Evolutionary conservation across 768 basidiomycete genomes (phyloP).

Genomic region (Porphyrellus cyaneotinctus): DNA sequence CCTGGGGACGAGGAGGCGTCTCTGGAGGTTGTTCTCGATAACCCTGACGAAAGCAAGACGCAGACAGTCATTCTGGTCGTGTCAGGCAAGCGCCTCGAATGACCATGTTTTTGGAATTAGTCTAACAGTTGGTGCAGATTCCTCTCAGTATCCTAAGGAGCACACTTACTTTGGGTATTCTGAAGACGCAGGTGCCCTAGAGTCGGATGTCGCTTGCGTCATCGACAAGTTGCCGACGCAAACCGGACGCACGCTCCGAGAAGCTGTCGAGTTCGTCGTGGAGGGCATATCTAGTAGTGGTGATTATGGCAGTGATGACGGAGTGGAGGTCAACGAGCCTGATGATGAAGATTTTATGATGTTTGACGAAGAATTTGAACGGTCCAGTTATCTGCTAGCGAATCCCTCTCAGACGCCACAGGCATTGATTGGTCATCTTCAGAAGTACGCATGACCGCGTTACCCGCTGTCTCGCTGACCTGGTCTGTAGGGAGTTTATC

Average conservation of each 20-base stretch:
- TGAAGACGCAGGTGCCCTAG: conserved; percentile 39
- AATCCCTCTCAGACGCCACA: not conserved
- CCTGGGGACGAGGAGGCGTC: conserved; percentile 62
- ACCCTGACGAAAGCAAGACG: not conserved
- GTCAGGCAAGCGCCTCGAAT: conserved; percentile 38
- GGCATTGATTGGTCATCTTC: conserved; percentile 1
- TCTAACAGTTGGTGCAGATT: conserved; percentile 39
- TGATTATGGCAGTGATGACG: conserved; percentile 33
- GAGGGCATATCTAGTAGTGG: conserved; percentile 26
- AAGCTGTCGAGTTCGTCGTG: conserved; percentile 44
- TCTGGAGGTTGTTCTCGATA: conserved; percentile 46
- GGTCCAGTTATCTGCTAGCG: not conserved
- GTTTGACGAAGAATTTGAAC: conserved; percentile 17
- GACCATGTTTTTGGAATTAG: too few relatives aligned
- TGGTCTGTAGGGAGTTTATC: conserved; percentile 47
- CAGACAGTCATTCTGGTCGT: conserved; percentile 41
- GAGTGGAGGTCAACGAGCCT: conserved; percentile 37
- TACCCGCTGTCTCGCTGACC: not conserved
- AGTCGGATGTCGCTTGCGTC: conserved; percentile 37
- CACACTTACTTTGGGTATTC: conserved; percentile 58
- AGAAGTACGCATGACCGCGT: not conserved
- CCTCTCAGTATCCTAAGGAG: conserved; percentile 60
- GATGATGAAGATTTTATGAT: conserved; percentile 12
- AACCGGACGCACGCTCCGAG: conserved; percentile 40
- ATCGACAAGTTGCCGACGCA: conserved; percentile 44